Base-by-base conservation (phyloP, 352 stramenopile genomes). In the Blastocystis sp. region DNA sequence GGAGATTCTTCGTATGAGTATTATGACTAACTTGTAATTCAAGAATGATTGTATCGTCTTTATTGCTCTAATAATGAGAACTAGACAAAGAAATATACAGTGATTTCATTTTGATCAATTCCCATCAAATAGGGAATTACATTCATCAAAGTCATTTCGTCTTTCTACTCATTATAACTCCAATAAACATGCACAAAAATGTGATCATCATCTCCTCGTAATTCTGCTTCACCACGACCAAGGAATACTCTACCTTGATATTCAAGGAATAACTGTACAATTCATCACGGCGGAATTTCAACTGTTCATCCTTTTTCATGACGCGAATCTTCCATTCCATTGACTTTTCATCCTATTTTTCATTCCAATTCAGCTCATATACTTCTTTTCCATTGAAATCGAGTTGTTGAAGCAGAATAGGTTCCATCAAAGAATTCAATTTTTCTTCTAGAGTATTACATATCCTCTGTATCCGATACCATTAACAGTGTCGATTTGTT, bases 221-320 rank as follows among this genome's bases (percentile, higher is more conserved):
- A 44, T 37, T 60, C 73, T 13, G 68, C 73, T 44, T 84, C 73
- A n/a, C 73, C 73, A 9, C 40, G 24, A 22, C 57, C 15, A 22
- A 84, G 48, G 13, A 84, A 22, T 11, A 84, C 24, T 27, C 73
- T 84, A 66, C 33, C 11, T 54, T 58, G 13, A 66, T 30, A 37
- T 17, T 22, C 73, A 35, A 22, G 30, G 27, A 24, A 17, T 11
- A 13, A 37, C 51, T 37, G 33, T 27, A 84, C 73, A 84, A 33
- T 24, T 66, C 73, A 44, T 84, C 73, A 0, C 73, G 48, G 37
- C 73, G 73, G 73, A 84, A 84, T 24, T n/a, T 33, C 15, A 66
- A 42, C 53, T 84, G 73, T 42, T 84, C 15, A 27, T 84, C 73
- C 24, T 66, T 64, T 27, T 69, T 84, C 73, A 84, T 13, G 15